These are phyloP conservation scores for Brasenia schreberi DNA, from an alignment of 164 flowering plant genomes.

Conservation along the genomic window DNA sequence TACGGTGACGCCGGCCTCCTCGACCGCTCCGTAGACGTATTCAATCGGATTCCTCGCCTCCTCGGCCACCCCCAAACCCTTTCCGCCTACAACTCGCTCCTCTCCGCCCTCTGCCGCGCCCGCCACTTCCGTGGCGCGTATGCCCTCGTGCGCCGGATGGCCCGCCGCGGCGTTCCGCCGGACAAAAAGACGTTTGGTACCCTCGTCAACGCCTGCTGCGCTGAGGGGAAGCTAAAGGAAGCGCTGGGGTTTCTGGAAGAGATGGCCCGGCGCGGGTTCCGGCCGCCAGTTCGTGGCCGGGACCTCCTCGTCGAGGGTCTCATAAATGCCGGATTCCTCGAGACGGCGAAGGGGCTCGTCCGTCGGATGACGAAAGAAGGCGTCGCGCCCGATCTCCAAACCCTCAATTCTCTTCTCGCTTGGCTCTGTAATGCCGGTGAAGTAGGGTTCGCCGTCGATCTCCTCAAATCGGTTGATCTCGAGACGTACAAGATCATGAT, in stretches of 20 bases:
- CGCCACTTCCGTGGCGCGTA: slow-evolving; percentile 82
- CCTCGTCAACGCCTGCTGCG: slow-evolving; percentile 90
- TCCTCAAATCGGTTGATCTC: slow-evolving; percentile 45
- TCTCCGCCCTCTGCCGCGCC: slow-evolving; percentile 61
- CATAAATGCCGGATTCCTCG: slow-evolving; percentile 75
- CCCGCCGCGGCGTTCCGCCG: slow-evolving; percentile 52
- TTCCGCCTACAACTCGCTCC: slow-evolving; percentile 53
- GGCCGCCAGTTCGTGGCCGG: slow-evolving; percentile 83
- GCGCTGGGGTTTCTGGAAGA: slow-evolving; percentile 81
- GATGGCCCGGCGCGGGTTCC: slow-evolving; percentile 80
- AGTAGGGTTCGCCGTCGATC: slow-evolving; percentile 52
- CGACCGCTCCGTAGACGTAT: slow-evolving; percentile 66
- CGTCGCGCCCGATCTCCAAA: slow-evolving; percentile 51
- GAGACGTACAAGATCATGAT: slow-evolving; percentile 67
- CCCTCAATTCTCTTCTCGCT: slow-evolving; percentile 61
- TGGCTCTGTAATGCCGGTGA: slow-evolving; percentile 56
- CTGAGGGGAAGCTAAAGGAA: slow-evolving; percentile 71
- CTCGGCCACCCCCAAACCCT: slow-evolving; percentile 46
- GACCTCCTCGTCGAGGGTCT: slow-evolving; percentile 82
- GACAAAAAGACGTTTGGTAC: slow-evolving; percentile 55
- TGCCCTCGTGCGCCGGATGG: slow-evolving; percentile 72
- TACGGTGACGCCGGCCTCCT: slow-evolving; percentile 54
- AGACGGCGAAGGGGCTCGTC: slow-evolving; percentile 72
- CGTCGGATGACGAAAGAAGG: slow-evolving; percentile 78
- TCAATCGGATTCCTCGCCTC: slow-evolving; percentile 31